These are phyloP conservation scores for Ceratocystis cubensis DNA, from an alignment of 2,329 filamentous ascomycete species.

Conservation along the genomic window DNA sequence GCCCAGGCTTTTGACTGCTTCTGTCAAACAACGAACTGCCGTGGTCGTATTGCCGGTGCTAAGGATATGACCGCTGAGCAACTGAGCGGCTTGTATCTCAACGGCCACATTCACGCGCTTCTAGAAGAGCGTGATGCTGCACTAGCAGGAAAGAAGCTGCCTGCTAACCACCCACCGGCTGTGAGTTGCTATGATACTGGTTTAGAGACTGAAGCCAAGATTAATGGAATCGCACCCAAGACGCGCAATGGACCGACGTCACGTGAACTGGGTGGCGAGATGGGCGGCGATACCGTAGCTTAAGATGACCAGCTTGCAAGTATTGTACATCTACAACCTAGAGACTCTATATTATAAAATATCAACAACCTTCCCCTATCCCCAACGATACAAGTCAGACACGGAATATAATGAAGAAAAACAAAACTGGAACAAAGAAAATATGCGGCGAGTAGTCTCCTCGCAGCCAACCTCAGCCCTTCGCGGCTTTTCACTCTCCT, in stretches of 20 bases:
- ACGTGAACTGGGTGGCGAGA: conserved; percentile 46
- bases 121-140: conserved; percentile 32
- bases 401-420: background rate
- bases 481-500: background rate
- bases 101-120: conserved; percentile 46
- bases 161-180: conserved; percentile 30
- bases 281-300: conserved; percentile 45
- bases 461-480: background rate
- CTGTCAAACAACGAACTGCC: conserved; percentile 46
- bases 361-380: background rate
- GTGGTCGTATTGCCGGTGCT: conserved; percentile 51
- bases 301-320: background rate
- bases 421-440: background rate
- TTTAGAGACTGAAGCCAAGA: conserved; percentile 16
- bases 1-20: conserved; percentile 57
- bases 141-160: conserved; percentile 5
- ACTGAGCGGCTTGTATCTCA: conserved; percentile 49
- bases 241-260: conserved; percentile 37
- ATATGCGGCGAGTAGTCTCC: background rate
- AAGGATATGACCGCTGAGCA: conserved; percentile 43
- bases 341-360: background rate
- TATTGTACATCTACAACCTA: background rate
- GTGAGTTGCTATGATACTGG: conserved; percentile 16
- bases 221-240: conserved; percentile 14
- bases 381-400: background rate